Evolutionary conservation across 1,284 basidiomycete genomes (phyloP).

Genomic region (Ceratobasidium sp.): DNA sequence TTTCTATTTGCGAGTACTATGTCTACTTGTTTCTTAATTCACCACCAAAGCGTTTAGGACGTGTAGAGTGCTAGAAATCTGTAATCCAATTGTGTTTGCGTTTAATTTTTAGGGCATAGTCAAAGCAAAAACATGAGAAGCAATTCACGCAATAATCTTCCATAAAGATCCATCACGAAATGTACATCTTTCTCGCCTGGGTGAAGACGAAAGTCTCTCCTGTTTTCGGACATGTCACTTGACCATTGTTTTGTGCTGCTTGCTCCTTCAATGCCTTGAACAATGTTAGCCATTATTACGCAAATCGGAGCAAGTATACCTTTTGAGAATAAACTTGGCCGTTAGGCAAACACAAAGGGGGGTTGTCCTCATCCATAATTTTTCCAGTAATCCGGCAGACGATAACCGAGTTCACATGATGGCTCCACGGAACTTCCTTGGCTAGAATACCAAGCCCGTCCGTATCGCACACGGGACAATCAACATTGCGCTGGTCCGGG

Average conservation of each 20-base stretch:
- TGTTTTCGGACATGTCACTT: conserved; percentile 83
- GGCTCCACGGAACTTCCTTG: conserved; percentile 87
- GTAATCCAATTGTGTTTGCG: conserved; percentile 5
- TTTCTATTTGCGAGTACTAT: conserved; percentile 35
- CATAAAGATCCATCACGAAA: conserved; percentile 58
- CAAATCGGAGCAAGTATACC: conserved; percentile 54
- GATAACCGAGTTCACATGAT: conserved; percentile 94
- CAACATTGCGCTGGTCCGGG: conserved; percentile 60
- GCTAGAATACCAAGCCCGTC: conserved; percentile 76
- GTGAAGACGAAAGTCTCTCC: conserved; percentile 68
- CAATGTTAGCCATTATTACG: not conserved
- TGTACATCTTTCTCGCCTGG: conserved; percentile 84
- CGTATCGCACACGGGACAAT: conserved; percentile 91
- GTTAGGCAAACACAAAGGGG: conserved; percentile 89
- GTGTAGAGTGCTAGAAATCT: conserved; percentile 34
- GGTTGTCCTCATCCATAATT: conserved; percentile 94
- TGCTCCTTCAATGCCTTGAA: conserved; percentile 81
- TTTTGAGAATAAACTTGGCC: conserved; percentile 93
- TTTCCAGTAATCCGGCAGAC: conserved; percentile 90
- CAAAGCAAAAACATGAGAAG: not conserved
- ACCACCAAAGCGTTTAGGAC: conserved; percentile 36
- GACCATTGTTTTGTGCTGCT: conserved; percentile 74
- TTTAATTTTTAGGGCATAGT: not conserved
- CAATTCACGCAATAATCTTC: too few relatives aligned
- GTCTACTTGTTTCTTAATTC: conserved; percentile 37